Base-by-base conservation (phyloP, 2,329 filamentous ascomycete genomes). In the Pseudogymnoascus sp. region DNA sequence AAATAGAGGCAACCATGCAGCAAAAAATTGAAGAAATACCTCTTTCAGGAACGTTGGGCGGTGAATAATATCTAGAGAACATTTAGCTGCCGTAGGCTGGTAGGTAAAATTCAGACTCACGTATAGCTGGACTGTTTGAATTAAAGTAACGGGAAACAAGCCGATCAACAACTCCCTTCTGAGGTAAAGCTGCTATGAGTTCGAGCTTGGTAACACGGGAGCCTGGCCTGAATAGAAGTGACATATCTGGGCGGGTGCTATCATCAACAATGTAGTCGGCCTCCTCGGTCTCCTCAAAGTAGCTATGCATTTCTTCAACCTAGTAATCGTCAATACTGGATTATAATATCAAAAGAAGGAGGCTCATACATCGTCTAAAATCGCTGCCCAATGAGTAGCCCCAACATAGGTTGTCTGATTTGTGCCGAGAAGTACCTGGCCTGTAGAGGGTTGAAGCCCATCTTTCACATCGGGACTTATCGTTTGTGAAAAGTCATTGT, bases 341-440 rank as follows among this genome's bases (percentile, higher is more conserved):
- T 5, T 21, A 21, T 33, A 16, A 37, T 12, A 14, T 3, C 9
- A 31, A 25, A 16, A n/a, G 18, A 41, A 43, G 12, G 31, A 31
- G 25, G 35, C 43, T 73, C 79, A 76, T 67, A 85, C 83, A 74
- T 86, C 81, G 68, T 85, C 81, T 9, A 86, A 72, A 71, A 86
- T 84, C 1, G 83, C 83, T 75, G 84, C 80, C 66, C 82, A 84
- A 64, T 86, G 83, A 49, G 83, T 85, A 3, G 82, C 82, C 1
- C 83, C 83, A 4, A 86, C 78, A 66, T 84, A 86, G 4, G 78
- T 82, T 43, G 77, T 78, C 8, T 75, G 76, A 60, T 73, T 72
- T 37, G 75, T 70, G 2, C 78, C 75, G 21, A 75, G 72, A 18
- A 83, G 74, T 5, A 84, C 75, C 61, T 80, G 75, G 0, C 76